Base-by-base conservation (phyloP, 257 asterid genomes). In the Capsicum chinense region DNA sequence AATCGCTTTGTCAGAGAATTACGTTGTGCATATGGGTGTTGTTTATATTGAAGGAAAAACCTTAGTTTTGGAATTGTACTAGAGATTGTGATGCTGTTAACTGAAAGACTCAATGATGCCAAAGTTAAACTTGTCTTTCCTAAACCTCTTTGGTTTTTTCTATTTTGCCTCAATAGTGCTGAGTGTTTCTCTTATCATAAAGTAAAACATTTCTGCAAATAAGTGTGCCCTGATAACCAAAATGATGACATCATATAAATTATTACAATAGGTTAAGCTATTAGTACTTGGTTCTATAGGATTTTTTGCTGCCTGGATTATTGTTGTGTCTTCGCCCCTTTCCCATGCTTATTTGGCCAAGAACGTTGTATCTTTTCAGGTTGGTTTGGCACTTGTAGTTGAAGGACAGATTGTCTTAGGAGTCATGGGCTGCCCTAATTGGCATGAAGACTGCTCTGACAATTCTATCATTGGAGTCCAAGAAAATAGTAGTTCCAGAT, bases 341-440 rank as follows among this genome's bases (percentile, higher is more conserved):
- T 66, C 66, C 67, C 63, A 60, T 70, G 57, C 78, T 73, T 50
- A 74, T 50, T 66, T 66, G 78, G 59, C 21, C 83, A 19, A 42
- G 54, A 6, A 9, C 50, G 4, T 80, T 81, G 69, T 48, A 1
- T n/a, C 73, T 81, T 90, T 89, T 88, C 91, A 96, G 99, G 97
- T 94, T 15, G 99, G 99, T 74, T 89, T 96, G 93, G 97, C 99
- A 86, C 95, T 96, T 83, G 94, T 94, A 50, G 97, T 93, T 87
- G 90, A 93, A 83, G 99, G 98, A 47, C 90, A 96, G 88, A 92
- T 93, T 87, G 98, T 92, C 83, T 87, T 96, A 87, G 99, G 99
- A 63, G 97, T 94, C 80, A 94, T 96, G 98, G 98, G 98, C 82
- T 94, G 99, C 87, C 99, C 99, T 1, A 92, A 94, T 87, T 96